Evolutionary conservation across 176 grass and related monocot species (phyloP).

Genomic region (Musa schizocarpa): DNA sequence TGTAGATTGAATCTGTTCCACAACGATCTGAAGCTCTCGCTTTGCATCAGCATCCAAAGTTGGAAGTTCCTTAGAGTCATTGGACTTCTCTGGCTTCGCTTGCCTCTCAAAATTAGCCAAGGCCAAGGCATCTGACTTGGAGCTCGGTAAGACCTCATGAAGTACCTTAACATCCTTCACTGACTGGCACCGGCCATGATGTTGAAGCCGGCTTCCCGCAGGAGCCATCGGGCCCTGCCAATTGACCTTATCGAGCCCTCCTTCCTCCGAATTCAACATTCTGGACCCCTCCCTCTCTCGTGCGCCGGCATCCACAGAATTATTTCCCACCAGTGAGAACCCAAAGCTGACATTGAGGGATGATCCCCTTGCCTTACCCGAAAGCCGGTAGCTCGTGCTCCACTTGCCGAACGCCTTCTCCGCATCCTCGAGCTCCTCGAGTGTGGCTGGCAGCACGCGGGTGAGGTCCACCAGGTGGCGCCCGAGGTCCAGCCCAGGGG

Average conservation of each 20-base stretch:
- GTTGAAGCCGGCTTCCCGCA: constrained; percentile 29
- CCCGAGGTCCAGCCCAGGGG: constrained; percentile 61
- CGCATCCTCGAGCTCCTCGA: constrained; percentile 70
- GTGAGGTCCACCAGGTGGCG: constrained; percentile 67
- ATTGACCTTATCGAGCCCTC: constrained; percentile 18
- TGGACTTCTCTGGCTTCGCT: constrained; percentile 2
- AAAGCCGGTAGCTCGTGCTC: constrained; percentile 83
- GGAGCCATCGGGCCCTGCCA: constrained; percentile 26
- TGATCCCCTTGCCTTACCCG: constrained; percentile 66
- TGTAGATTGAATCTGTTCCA: neutral
- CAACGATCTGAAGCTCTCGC: neutral
- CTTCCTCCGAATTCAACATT: constrained; percentile 25
- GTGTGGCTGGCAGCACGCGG: constrained; percentile 53
- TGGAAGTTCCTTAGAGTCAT: neutral
- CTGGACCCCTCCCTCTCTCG: constrained; percentile 32
- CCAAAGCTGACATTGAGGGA: constrained; percentile 78
- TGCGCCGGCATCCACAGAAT: neutral
- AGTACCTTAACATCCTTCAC: constrained; percentile 67
- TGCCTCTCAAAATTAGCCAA: neutral
- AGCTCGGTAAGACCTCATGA: constrained; percentile 62
- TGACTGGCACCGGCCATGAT: constrained; percentile 22
- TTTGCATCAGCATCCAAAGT: neutral
- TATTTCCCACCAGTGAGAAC: constrained; percentile 30
- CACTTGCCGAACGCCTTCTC: constrained; percentile 69
- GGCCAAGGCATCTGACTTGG: constrained; percentile 29